Base-by-base conservation (phyloP, 2,329 filamentous ascomycete species). In the Epicoccum sorghinum region DNA sequence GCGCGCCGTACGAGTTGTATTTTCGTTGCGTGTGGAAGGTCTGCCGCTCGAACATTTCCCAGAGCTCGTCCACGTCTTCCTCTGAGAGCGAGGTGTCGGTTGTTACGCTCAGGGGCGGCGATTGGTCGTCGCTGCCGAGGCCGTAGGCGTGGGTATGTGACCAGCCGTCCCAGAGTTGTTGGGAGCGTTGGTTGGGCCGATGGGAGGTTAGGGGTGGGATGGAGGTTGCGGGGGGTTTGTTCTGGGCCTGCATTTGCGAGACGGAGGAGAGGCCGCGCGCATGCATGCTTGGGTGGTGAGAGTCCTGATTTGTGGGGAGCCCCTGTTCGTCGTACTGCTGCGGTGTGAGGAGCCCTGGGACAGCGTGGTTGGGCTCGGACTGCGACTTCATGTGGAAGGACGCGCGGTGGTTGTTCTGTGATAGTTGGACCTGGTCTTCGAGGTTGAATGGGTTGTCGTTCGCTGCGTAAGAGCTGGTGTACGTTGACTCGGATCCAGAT, bases 371-470 rank as follows among this genome's bases (percentile, higher is more conserved):
- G 9, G 74, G 74, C 42, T 76, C 74, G 1, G 74, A 77, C 46
- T 76, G 73, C 10, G 72, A 75, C 45, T 76, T 75, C 47, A 68
- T 72, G 46, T 77, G 74, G 44, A 71, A 74, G 0, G 71, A 75
- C 22, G 69, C 67, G 27, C 74, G 72, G 41, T 75, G 71, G 48
- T 72, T 75, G 39, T 68, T 72, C 29, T 73, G 60, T 0, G 72
- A 72, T 9, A 75, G 65, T 29, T 74, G 67, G 7, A 76, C 67
- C 48, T 76, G 74, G 46, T 81, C 78, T 58, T 81, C 79, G 6
- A 81, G 73, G 60, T 81, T 79, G 59, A 82, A 82, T 0, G 79
- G 79, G 50, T 81, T 78, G 4, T 78, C 77, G 47, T 72, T 77
- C 35, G 75, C 74, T 18, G 72, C 76, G 13, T 61, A 64, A 10